Evolutionary conservation across 2,329 filamentous ascomycete genomes (phyloP), one percentile per base, ranked within the genome.

Genomic region (Hymenoscyphus salicellus): DNA sequence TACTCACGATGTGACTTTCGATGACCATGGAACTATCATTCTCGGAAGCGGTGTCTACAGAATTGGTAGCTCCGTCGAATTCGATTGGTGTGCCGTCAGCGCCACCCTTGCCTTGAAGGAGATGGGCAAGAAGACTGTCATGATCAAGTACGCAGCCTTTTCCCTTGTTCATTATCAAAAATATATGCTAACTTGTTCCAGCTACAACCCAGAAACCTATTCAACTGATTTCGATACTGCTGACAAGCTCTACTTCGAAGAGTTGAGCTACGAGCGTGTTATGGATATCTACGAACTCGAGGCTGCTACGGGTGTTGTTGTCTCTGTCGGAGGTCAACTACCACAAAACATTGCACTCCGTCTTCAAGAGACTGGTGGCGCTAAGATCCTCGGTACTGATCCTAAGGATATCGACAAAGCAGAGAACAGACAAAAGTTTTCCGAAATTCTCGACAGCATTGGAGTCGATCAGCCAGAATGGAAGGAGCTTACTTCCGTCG

Each of bases 271-370:
- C 77, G 95, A 98, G 81, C 89, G 94, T 75, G 94, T 98, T 10
- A 96, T 98, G 92, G 95, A 99, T 78, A 98, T 98, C 70, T 97
- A 97, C 77, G 95, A 98, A 78, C 85, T 98, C 17, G 95, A 98
- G 79, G 82, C 82, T 65, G 89, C 93, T 6, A 87, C 83, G 62
- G 94, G 93, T 72, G 92, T 98, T 30, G 93, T 98, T 3, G 94
- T 98, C 7, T 97, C 93, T 65, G 93, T 98, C 11, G 95, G 95
- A 75, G 95, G 95, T 55, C 95, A 99, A 79, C 86, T 98, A 66
- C 93, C 95, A 2, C 95, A 99, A 80, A 98, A 98, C 82, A 97
- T 98, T 75, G 95, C 95, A 3, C 88, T 98, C 58, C 90, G 92
- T 71, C 86, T 99, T 3, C 94, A 98, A 80, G 92, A 98, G 77